Evolutionary conservation across 2,329 filamentous ascomycete species (phyloP).

Genomic region (Cyphellophora europaea): DNA sequence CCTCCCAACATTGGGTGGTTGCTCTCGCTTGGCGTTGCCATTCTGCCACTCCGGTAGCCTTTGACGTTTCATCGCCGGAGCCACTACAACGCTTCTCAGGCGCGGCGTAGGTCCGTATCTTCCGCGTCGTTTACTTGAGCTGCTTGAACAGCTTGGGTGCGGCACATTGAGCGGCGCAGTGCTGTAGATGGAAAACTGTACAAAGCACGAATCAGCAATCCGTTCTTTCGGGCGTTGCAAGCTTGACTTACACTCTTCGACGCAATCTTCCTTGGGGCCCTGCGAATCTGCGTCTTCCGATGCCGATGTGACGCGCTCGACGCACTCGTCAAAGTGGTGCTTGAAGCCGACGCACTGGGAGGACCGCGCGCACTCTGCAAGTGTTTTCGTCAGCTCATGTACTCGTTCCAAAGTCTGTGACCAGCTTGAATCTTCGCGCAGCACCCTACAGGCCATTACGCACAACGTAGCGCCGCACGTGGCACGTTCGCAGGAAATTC

Average conservation of each 20-base stretch:
- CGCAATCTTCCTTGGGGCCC: constrained; percentile 82
- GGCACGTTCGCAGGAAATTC: too few relatives aligned
- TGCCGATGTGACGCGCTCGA: constrained; percentile 73
- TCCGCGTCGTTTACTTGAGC: constrained; percentile 87
- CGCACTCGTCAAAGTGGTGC: constrained; percentile 98
- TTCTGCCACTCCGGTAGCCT: too few relatives aligned
- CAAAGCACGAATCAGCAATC: not conserved
- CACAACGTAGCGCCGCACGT: too few relatives aligned
- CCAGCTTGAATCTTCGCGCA: too few relatives aligned
- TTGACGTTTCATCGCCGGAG: too few relatives aligned
- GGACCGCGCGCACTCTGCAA: constrained; percentile 78
- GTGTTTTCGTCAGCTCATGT: constrained; percentile 6
- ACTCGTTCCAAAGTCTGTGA: not conserved
- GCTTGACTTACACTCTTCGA: constrained; percentile 88
- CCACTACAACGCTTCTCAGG: too few relatives aligned
- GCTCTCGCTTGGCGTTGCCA: too few relatives aligned
- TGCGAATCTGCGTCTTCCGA: constrained; percentile 61
- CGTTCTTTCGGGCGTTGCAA: not conserved
- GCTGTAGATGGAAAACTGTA: constrained; percentile 93
- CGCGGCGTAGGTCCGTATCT: too few relatives aligned
- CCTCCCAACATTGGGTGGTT: too few relatives aligned
- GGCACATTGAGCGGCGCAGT: constrained; percentile 88
- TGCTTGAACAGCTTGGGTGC: constrained; percentile 90
- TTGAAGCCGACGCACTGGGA: constrained; percentile 77
- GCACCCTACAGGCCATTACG: too few relatives aligned